Evolutionary conservation across 2,329 filamentous ascomycete genomes (phyloP).

Genomic region (Pseudogymnoascus sp.): DNA sequence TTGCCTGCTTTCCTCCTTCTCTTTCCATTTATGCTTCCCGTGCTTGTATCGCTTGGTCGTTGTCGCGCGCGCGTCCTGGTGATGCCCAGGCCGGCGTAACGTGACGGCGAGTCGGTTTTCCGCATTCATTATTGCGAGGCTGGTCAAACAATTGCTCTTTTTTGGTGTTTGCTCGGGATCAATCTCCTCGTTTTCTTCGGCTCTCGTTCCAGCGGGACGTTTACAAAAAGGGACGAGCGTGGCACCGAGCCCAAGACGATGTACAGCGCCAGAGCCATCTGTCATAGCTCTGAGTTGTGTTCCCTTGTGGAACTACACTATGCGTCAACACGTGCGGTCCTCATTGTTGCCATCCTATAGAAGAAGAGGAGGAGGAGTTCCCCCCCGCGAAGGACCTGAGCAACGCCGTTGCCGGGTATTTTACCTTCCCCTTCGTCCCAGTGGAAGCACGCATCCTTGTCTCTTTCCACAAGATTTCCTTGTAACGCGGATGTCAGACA

Average conservation of each 20-base stretch:
- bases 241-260: not conserved
- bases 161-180: not conserved
- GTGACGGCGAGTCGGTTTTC: not conserved
- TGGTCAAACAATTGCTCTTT: not conserved
- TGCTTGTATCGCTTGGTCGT: not conserved
- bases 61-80: conserved; percentile 7
- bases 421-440: not conserved
- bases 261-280: conserved; percentile 4
- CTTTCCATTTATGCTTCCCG: not conserved
- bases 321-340: not conserved
- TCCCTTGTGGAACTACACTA: not conserved
- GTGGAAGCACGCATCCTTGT: conserved; percentile 2
- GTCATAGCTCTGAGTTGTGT: conserved; percentile 7
- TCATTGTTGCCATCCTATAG: conserved; percentile 4
- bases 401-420: conserved; percentile 1
- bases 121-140: not conserved
- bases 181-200: not conserved
- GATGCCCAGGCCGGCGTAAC: not conserved
- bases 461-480: conserved; percentile 6
- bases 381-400: not conserved
- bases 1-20: not conserved
- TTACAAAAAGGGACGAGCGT: not conserved
- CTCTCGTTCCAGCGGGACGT: not conserved
- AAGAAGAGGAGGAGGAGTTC: not conserved
- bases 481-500: conserved; percentile 9